These are phyloP conservation scores for Arachnomyces sp. DNA, from an alignment of 2,329 filamentous ascomycete species.

Conservation along the genomic window DNA sequence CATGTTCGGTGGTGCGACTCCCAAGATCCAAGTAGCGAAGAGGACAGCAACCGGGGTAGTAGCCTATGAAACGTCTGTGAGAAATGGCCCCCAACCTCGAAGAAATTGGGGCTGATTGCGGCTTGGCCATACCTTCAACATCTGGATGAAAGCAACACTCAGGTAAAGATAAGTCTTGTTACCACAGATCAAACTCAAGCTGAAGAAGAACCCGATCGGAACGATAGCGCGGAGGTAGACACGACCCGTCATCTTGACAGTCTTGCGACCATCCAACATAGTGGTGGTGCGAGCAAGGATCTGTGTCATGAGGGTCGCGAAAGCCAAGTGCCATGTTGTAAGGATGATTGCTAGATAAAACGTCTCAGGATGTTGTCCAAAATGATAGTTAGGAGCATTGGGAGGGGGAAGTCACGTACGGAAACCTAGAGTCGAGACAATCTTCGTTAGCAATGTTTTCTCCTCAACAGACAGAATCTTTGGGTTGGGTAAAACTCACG, in stretches of 20 bases:
- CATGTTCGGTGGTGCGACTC: slow-evolving; percentile 72
- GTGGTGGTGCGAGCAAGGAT: slow-evolving; percentile 81
- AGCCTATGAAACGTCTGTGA: slow-evolving; percentile 48
- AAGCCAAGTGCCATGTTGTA: slow-evolving; percentile 90
- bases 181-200: slow-evolving; percentile 88
- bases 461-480: no score
- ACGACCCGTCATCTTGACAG: slow-evolving; percentile 91
- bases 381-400: slow-evolving; percentile 6
- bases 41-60: slow-evolving; percentile 92
- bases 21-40: slow-evolving; percentile 78
- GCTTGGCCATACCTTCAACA: slow-evolving; percentile 71
- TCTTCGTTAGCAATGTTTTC: background rate
- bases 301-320: slow-evolving; percentile 92
- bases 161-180: slow-evolving; percentile 94
- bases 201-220: slow-evolving; percentile 93
- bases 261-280: slow-evolving; percentile 87
- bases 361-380: slow-evolving; percentile 11
- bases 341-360: slow-evolving; percentile 50
- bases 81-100: slow-evolving; percentile 1
- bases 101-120: background rate
- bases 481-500: slow-evolving; percentile 44
- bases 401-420: slow-evolving; percentile 27
- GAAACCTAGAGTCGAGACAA: slow-evolving; percentile 29
- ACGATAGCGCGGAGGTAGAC: slow-evolving; percentile 91
- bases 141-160: slow-evolving; percentile 95